These are phyloP conservation scores for Botrytis porri DNA, from an alignment of 2,329 filamentous ascomycete species.

Conservation along the genomic window DNA sequence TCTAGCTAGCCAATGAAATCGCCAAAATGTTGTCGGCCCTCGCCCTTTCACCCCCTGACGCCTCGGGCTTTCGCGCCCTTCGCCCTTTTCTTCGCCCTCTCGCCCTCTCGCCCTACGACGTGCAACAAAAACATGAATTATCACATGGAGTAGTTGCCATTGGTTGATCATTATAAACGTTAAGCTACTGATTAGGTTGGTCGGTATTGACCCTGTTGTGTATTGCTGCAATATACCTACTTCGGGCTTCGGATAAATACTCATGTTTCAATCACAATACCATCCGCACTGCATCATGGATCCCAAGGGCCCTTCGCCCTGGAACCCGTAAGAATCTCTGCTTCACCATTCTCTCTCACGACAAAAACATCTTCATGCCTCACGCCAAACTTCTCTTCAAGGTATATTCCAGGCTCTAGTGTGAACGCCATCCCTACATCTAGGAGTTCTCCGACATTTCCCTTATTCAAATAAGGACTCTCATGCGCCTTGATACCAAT, in stretches of 20 bases:
- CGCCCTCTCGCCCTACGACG: slow-evolving; percentile 6
- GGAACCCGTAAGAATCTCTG: slow-evolving; percentile 53
- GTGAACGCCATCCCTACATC: slow-evolving; percentile 61
- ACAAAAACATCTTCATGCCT: slow-evolving; percentile 61
- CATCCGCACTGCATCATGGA: slow-evolving; percentile 39
- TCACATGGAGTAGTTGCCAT: slow-evolving; percentile 1
- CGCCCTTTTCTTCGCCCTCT: background rate
- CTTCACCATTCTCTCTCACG: slow-evolving; percentile 51
- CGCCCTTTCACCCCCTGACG: background rate
- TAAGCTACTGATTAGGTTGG: background rate
- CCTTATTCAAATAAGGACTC: slow-evolving; percentile 62
- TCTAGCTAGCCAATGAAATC: background rate
- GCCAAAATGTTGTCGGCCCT: background rate
- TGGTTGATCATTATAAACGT: background rate
- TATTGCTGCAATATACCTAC: background rate
- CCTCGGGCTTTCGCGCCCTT: slow-evolving; percentile 7
- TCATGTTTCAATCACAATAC: background rate
- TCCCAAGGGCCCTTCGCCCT: slow-evolving; percentile 53
- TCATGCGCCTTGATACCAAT: slow-evolving; percentile 67
- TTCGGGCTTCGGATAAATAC: background rate
- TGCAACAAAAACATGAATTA: slow-evolving; percentile 14
- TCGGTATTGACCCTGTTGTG: background rate
- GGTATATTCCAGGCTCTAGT: slow-evolving; percentile 61
- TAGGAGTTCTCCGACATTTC: slow-evolving; percentile 49
- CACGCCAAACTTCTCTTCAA: slow-evolving; percentile 58